A percentile compares a stretch with the other conserved stretches of the same genome.
Conservation (phyloP, 2,329 filamentous ascomycete species). For the Exophiala viscosa region DNA sequence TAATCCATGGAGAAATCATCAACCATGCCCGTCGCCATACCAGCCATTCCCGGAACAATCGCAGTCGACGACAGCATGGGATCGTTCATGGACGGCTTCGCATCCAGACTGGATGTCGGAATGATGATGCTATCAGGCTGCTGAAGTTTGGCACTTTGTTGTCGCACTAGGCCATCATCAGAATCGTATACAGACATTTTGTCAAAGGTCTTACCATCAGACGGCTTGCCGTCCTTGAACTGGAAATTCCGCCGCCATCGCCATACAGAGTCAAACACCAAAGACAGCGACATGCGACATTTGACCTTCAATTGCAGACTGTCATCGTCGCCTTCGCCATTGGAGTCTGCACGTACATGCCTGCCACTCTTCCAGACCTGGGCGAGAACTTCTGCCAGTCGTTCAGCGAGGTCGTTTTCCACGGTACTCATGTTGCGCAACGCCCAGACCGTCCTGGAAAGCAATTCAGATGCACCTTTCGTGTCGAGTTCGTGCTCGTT, state of each 20-base stretch:
- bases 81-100: slow-evolving; percentile 9
- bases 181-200: background rate
- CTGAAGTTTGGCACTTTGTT: slow-evolving; percentile 13
- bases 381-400: slow-evolving; percentile 62
- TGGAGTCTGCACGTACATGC: slow-evolving; percentile 28
- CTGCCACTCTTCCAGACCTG: slow-evolving; percentile 59
- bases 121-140: slow-evolving; percentile 10
- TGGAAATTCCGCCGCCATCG: slow-evolving; percentile 63
- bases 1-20: slow-evolving; percentile 25
- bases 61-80: slow-evolving; percentile 17
- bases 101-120: slow-evolving; percentile 1
- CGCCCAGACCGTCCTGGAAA: slow-evolving; percentile 57
- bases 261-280: slow-evolving; percentile 66
- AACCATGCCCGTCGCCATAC: slow-evolving; percentile 27
- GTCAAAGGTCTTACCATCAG: slow-evolving; percentile 34
- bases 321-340: slow-evolving; percentile 23
- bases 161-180: slow-evolving; percentile 9
- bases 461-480: slow-evolving; percentile 55
- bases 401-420: slow-evolving; percentile 61
- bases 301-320: slow-evolving; percentile 61
- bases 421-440: slow-evolving; percentile 59
- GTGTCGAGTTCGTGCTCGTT: slow-evolving; percentile 45
- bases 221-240: slow-evolving; percentile 60
- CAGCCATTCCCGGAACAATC: slow-evolving; percentile 28
- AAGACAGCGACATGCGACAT: slow-evolving; percentile 64